Base-by-base conservation (phyloP, 352 stramenopile genomes). In the Pythium scleroteichum region DNA sequence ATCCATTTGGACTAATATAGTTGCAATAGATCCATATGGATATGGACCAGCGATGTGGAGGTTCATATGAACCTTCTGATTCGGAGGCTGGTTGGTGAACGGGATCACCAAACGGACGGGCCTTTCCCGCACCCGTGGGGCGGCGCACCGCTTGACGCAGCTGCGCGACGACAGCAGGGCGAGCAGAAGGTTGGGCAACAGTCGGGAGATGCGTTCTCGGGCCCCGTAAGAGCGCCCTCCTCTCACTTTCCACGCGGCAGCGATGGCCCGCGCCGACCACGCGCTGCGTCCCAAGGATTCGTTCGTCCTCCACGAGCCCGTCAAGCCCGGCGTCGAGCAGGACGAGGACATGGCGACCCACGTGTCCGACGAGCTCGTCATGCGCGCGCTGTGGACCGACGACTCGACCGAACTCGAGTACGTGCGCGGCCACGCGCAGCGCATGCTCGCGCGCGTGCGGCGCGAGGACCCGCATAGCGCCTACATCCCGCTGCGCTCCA, bases 321-420 rank as follows among this genome's bases (percentile, higher is more conserved):
- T 41, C 5, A 33, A 39, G 12, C 10, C 26, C 19, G 46, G 44
- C 57, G 20, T 39, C 29, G 40, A 53, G 59, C 16, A 20, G 35
- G 12, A n/a, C 29, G 35, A 51, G 40, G 41, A 39, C 27, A 59
- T n/a, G 22, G 12, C 26, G 40, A 62, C 40, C 44, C 50, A 54
- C 64, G 65, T 55, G 19, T 60, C 58, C 20, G 66, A 87, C 47
- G 71, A 79, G 9, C 69, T 71, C 32, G 62, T 65, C 10, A 51
- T 59, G 40, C 48, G 50, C 3, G 5, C 71, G 41, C 69, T 89
- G 1, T 89, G 82, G 79, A 72, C 70, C 13, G 33, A 42, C 12
- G 67, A 81, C 13, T 66, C 72, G 24, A 81, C 78, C 47, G 66
- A 70, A 41, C 64, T 92, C 51, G 78, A 79, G 20, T 89, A 88